Conservation (phyloP, 768 basidiomycete species). For the Trametes meyenii region DNA sequence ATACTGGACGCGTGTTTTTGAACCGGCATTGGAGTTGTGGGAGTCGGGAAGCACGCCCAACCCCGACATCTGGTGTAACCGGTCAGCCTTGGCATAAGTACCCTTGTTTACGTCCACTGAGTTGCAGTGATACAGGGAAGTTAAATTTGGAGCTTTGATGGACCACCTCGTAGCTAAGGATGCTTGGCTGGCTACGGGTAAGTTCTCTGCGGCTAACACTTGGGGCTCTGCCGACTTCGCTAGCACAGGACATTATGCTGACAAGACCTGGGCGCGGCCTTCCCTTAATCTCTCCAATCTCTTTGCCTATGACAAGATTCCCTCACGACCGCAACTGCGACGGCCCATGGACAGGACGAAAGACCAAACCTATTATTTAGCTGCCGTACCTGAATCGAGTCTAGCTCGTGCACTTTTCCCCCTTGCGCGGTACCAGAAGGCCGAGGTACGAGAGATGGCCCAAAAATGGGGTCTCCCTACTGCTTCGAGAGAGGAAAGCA, state of each 20-base stretch:
- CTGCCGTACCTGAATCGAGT: conserved; percentile 68
- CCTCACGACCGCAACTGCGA: conserved; percentile 39
- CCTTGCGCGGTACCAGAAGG: conserved; percentile 65
- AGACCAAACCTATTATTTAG: conserved; percentile 93
- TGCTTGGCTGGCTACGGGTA: conserved; percentile 84
- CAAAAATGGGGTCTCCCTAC: conserved; percentile 63
- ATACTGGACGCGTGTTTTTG: conserved; percentile 92
- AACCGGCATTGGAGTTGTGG: conserved; percentile 82
- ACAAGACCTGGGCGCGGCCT: conserved; percentile 51
- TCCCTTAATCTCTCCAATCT: neutral
- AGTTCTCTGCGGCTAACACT: conserved; percentile 1
- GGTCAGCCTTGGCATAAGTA: conserved; percentile 41
- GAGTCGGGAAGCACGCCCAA: conserved; percentile 83
- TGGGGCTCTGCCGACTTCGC: neutral
- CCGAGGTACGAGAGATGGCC: conserved; percentile 75
- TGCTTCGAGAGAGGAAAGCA: conserved; percentile 79
- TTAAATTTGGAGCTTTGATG: conserved; percentile 88
- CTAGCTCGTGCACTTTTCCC: conserved; percentile 80
- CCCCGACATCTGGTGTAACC: conserved; percentile 93
- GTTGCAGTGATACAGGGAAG: conserved; percentile 54
- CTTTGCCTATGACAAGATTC: conserved; percentile 12
- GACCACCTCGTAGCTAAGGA: conserved; percentile 52
- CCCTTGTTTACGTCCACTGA: neutral
- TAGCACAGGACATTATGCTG: conserved; percentile 80
- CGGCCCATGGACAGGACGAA: conserved; percentile 61